Evolutionary conservation across 2,329 filamentous ascomycete species (phyloP).

Genomic region (Penicillium sp.): DNA sequence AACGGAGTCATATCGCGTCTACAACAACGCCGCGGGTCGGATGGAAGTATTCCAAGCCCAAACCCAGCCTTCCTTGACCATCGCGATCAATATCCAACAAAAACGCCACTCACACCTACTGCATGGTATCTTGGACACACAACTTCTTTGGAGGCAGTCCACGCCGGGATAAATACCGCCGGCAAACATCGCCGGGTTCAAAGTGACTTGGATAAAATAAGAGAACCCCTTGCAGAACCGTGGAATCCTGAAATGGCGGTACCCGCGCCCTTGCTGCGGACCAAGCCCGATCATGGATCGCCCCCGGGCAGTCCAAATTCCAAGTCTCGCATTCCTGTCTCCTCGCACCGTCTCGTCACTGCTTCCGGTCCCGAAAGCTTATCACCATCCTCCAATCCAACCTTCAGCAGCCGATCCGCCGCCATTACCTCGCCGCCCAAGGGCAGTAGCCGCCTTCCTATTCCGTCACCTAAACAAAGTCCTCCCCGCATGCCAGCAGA

Average conservation of each 20-base stretch:
- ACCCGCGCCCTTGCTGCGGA: constrained; percentile 27
- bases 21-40: constrained; percentile 64
- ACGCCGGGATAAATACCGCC: constrained; percentile 24
- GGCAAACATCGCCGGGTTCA: constrained; percentile 41
- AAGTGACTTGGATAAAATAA: constrained; percentile 58
- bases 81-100: constrained; percentile 43
- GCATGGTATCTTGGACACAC: constrained; percentile 61
- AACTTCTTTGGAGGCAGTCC: constrained; percentile 45
- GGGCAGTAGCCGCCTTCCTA: constrained; percentile 44
- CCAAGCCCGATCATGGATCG: constrained; percentile 28
- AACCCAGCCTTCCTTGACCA: constrained; percentile 45
- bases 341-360: constrained; percentile 41
- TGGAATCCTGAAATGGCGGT: constrained; percentile 39
- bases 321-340: constrained; percentile 49
- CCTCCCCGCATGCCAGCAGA: constrained; percentile 29
- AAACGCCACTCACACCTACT: constrained; percentile 64
- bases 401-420: constrained; percentile 31
- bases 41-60: constrained; percentile 64
- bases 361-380: constrained; percentile 44
- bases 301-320: constrained; percentile 35
- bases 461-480: constrained; percentile 36
- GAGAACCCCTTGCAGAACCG: constrained; percentile 30
- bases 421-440: constrained; percentile 40
- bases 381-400: constrained; percentile 40
- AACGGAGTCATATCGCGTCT: constrained; percentile 58